Conservation (phyloP, 495 filamentous ascomycete species). For the Cudoniella acicularis region DNA sequence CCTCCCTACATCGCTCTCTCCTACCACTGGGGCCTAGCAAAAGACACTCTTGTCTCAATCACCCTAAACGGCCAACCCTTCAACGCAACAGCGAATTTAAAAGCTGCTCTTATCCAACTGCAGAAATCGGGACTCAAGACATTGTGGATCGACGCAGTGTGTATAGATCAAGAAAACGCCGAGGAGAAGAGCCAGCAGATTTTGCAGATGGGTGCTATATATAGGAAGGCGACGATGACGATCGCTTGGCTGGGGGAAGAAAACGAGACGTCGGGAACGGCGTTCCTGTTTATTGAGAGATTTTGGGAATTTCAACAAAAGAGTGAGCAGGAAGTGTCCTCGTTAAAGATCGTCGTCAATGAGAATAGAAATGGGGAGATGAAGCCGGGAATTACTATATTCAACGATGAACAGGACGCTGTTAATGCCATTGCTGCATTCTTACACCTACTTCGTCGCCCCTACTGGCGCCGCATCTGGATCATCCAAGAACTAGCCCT, state of each 20-base stretch:
- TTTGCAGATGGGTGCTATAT: not conserved
- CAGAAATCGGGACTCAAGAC: not conserved
- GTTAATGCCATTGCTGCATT: not conserved
- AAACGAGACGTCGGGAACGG: slow-evolving; percentile 6
- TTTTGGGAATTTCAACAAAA: not conserved
- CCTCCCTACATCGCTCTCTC: not conserved
- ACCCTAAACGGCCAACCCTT: not conserved
- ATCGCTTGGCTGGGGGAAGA: slow-evolving; percentile 9
- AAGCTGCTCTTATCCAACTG: slow-evolving; percentile 2
- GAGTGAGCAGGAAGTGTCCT: not conserved
- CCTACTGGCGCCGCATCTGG: slow-evolving; percentile 12
- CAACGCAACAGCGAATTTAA: not conserved
- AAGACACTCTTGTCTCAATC: not conserved
- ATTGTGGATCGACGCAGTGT: slow-evolving; percentile 11
- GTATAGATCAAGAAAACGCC: slow-evolving; percentile 14
- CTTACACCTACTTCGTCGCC: not conserved
- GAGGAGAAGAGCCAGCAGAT: not conserved
- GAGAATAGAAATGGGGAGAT: too few species aligned
- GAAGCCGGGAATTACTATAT: too few species aligned
- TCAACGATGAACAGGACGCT: not conserved
- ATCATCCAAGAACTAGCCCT: slow-evolving; percentile 13
- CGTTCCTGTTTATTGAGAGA: not conserved
- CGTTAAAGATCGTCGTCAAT: too few species aligned
- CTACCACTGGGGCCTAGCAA: slow-evolving; percentile 7
- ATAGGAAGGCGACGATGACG: not conserved